phyloP scores from a whole-genome alignment of 23 red algal genomes.

The Pyropia haitanensis region DNA sequence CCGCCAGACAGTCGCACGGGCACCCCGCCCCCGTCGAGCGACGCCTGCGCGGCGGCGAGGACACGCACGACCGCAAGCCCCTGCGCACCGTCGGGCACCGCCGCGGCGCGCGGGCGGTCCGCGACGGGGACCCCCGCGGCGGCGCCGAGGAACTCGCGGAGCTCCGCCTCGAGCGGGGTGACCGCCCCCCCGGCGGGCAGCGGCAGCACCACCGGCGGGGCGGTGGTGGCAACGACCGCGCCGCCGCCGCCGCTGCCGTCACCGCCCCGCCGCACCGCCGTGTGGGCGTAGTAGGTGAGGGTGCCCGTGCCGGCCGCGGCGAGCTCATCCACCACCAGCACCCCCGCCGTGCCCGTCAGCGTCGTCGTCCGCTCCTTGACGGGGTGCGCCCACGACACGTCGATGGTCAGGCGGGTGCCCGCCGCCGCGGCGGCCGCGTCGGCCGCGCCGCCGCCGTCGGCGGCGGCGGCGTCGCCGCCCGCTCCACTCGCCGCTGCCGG shows the following conservation, averaged over 20 bases:
- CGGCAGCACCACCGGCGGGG: neutral
- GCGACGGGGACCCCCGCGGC: neutral
- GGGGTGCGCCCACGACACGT: slow-evolving; percentile 52
- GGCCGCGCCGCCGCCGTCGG: slow-evolving; percentile 14
- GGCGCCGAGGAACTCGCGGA: slow-evolving; percentile 20
- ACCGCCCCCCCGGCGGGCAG: neutral
- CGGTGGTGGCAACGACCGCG: neutral
- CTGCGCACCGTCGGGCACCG: slow-evolving; percentile 32
- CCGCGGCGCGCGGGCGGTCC: neutral
- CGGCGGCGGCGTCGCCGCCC: too few species aligned
- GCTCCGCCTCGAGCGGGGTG: slow-evolving; percentile 18
- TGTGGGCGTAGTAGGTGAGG: slow-evolving; percentile 19
- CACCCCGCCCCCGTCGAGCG: slow-evolving; percentile 11
- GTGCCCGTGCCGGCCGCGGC: slow-evolving; percentile 1
- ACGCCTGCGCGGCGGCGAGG: slow-evolving; percentile 21
- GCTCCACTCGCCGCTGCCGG: neutral
- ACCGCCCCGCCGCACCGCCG: slow-evolving; percentile 7
- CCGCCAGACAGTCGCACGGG: neutral
- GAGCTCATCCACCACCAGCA: slow-evolving; percentile 40
- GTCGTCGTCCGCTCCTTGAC: slow-evolving; percentile 37
- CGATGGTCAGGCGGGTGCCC: slow-evolving; percentile 3
- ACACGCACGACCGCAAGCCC: slow-evolving; percentile 29
- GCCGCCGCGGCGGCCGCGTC: neutral
- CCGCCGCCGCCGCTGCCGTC: slow-evolving; percentile 3
- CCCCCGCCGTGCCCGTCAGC: slow-evolving; percentile 46